A percentile compares a stretch with the other conserved stretches of the same genome.
Conservation (phyloP, 306 rosid genomes). For the Glycine latifolia region DNA sequence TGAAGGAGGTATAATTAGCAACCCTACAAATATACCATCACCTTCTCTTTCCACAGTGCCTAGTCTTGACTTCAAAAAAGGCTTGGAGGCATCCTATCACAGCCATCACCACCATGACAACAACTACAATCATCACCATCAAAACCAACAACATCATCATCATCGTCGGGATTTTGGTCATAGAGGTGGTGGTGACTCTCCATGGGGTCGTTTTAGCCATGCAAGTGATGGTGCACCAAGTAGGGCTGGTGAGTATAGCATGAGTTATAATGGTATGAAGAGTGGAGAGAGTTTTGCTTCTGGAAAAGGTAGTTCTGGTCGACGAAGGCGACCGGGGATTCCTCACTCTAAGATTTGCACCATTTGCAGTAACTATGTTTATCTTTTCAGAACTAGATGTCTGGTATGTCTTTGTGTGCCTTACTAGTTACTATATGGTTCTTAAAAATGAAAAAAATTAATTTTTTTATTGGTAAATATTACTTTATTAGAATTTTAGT, state of each 20-base stretch:
- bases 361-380: constrained; percentile 65
- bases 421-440: too few relatives aligned
- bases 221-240: constrained; percentile 41
- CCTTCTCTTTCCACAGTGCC: constrained; percentile 57
- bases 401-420: constrained; percentile 54
- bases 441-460: too few relatives aligned
- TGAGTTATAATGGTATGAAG: constrained; percentile 51
- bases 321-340: constrained; percentile 71
- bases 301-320: constrained; percentile 41
- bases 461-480: background rate
- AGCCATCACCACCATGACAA: background rate
- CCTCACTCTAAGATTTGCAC: constrained; percentile 89
- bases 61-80: constrained; percentile 56
- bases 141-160: background rate
- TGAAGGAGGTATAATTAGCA: background rate
- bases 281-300: constrained; percentile 58
- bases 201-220: constrained; percentile 35
- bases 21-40: background rate
- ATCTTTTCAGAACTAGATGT: constrained; percentile 81
- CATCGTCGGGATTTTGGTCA: background rate
- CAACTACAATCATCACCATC: background rate
- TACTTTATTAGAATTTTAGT: too few relatives aligned
- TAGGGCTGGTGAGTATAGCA: constrained; percentile 29
- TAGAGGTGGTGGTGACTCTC: background rate
- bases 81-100: background rate